Percentiles rank a stretch among this genome's conserved stretches.
phyloP scores from a whole-genome alignment of 768 basidiomycete genomes.

The Sarcodon sp. region DNA sequence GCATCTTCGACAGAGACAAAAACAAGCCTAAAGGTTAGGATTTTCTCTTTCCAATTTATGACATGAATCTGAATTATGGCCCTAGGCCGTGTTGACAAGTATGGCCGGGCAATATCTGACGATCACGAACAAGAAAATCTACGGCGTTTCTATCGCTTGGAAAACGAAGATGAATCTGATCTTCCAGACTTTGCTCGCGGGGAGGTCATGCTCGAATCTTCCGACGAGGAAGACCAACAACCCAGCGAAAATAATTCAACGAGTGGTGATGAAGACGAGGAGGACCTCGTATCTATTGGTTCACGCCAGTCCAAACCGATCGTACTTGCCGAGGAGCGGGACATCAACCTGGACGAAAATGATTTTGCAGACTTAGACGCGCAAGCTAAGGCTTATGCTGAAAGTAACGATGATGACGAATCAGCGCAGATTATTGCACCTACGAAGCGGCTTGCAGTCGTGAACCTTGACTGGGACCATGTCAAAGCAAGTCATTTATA shows the following conservation, averaged over 20 bases:
- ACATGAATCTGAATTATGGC: background rate
- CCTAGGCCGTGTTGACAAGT: slow-evolving; percentile 73
- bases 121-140: slow-evolving; percentile 66
- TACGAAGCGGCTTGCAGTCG: slow-evolving; percentile 73
- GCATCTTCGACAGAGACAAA: slow-evolving; percentile 44
- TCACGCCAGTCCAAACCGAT: slow-evolving; percentile 29
- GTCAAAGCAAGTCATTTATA: slow-evolving; percentile 81
- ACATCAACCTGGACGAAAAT: slow-evolving; percentile 75
- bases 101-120: slow-evolving; percentile 62
- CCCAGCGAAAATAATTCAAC: slow-evolving; percentile 15
- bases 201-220: slow-evolving; percentile 77
- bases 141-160: slow-evolving; percentile 70
- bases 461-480: slow-evolving; percentile 98
- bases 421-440: slow-evolving; percentile 23
- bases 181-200: slow-evolving; percentile 78
- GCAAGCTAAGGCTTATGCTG: slow-evolving; percentile 49
- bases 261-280: slow-evolving; percentile 30
- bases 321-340: slow-evolving; percentile 26
- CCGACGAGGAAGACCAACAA: slow-evolving; percentile 52
- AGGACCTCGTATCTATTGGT: slow-evolving; percentile 38
- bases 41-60: background rate
- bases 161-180: slow-evolving; percentile 23
- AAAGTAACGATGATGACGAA: slow-evolving; percentile 30
- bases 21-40: slow-evolving; percentile 15
- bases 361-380: slow-evolving; percentile 60